phyloP scores from a whole-genome alignment of 2,329 filamentous ascomycete species.

The Monosporascus sp. region DNA sequence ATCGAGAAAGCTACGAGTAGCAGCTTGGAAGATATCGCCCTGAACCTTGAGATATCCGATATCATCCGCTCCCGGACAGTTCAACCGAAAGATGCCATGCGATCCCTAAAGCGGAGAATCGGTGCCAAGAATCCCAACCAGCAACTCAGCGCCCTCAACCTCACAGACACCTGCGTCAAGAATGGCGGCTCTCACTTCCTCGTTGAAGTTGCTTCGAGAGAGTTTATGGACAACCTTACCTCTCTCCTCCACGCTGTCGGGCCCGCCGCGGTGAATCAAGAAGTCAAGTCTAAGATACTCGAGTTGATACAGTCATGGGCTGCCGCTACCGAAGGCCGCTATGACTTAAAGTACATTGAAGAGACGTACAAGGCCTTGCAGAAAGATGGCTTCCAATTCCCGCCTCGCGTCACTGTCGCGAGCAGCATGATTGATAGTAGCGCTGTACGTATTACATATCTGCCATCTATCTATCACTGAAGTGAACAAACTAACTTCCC shows the following conservation, averaged over 20 bases:
- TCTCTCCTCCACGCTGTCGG: conserved; percentile 83
- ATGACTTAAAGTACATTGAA: conserved; percentile 78
- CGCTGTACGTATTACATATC: conserved; percentile 58
- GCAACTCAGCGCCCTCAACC: conserved; percentile 88
- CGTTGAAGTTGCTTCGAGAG: conserved; percentile 87
- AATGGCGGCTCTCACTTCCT: conserved; percentile 96
- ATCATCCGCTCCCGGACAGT: conserved; percentile 96
- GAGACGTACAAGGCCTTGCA: conserved; percentile 83
- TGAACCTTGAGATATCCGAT: conserved; percentile 98
- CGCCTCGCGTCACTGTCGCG: conserved; percentile 79
- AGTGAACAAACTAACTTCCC: conserved; percentile 12
- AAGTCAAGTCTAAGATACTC: conserved; percentile 85
- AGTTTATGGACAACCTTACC: conserved; percentile 96
- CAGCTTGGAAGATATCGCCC: conserved; percentile 94
- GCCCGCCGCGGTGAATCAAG: conserved; percentile 68
- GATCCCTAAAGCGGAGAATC: conserved; percentile 87
- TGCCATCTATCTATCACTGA: not conserved
- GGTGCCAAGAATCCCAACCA: conserved; percentile 97
- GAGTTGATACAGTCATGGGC: conserved; percentile 95
- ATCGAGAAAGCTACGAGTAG: conserved; percentile 92
- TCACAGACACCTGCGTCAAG: conserved; percentile 97
- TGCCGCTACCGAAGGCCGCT: conserved; percentile 77
- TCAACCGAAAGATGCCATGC: conserved; percentile 96
- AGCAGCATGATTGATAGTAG: conserved; percentile 98
- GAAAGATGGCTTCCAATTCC: conserved; percentile 82